Evolutionary conservation across 1,284 basidiomycete species (phyloP), one percentile per base, ranked within the genome.

Genomic region (Malassezia sympodialis): DNA sequence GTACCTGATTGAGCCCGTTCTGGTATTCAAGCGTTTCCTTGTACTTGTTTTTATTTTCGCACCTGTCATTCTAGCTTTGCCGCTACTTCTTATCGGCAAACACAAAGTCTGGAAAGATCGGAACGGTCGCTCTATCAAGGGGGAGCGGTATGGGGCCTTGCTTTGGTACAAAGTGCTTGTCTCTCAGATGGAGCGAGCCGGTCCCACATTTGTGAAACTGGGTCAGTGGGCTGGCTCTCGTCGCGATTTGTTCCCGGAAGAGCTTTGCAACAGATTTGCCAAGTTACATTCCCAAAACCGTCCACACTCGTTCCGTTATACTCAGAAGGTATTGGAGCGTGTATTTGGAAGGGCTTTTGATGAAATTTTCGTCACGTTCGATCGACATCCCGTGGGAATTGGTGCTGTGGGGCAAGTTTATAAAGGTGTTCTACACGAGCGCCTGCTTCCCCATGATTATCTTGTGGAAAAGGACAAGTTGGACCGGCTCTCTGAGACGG

Each of bases 191-290:
- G 85, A 93, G 76, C 79, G 83, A 10, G 93, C 93, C 5, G 94
- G 94, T 0, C 94, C 94, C 3, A 94, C 90, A 0, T 98, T 98
- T 74, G 90, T 90, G 77, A 99, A 99, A 87, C 82, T 98, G 48
- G 88, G 89, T 1, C 94, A 99, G 81, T 99, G 94, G 94, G 94
- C 94, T 1, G 94, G 87, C 5, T 91, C 90, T 26, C 82, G 94
- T 50, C 85, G 86, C 43, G 94, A 99, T 75, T 79, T 99, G 5
- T 98, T 99, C 77, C 89, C 94, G 1, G 80, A 84, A n/a, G 76
- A 83, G n/a, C 82, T 99, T 4, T 99, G 94, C 75, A 81, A 87
- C 54, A 81, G 82, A 59, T 80, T 99, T 67, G 88, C 88, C 44
- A 82, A 84, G 52, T 79, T 96, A 14, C 94, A 99, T 73, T 96